Conservation (phyloP, 2,329 filamentous ascomycete genomes). For the Aspergillus puulaauensis region DNA sequence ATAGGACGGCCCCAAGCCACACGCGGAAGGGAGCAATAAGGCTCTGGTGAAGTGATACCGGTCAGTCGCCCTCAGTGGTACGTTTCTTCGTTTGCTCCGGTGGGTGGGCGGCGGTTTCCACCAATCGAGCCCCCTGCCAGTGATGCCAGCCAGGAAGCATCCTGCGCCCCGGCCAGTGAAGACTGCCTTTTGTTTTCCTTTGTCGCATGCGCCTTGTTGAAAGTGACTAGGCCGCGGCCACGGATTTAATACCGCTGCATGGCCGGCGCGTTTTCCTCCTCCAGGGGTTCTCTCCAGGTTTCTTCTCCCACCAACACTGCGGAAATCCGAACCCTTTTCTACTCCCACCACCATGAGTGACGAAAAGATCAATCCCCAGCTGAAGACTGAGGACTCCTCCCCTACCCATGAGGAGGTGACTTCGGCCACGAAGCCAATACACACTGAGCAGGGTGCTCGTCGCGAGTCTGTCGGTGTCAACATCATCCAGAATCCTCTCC, state of each 20-base stretch:
- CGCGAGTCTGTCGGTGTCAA: constrained; percentile 46
- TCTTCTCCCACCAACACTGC: not conserved
- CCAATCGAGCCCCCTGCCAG: not conserved
- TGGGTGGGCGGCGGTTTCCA: not conserved
- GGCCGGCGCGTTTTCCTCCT: not conserved
- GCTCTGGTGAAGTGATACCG: not conserved
- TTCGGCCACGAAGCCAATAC: not conserved
- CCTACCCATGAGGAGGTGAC: not conserved
- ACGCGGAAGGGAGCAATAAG: not conserved
- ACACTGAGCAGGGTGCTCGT: constrained; percentile 17
- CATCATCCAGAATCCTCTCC: constrained; percentile 49
- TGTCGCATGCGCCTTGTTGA: not conserved
- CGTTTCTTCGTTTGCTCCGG: not conserved
- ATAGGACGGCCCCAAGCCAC: not conserved
- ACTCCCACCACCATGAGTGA: not conserved
- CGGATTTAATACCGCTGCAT: not conserved
- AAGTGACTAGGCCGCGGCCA: not conserved
- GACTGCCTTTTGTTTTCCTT: not conserved
- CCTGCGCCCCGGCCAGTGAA: not conserved
- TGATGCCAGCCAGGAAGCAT: not conserved
- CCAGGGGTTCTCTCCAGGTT: not conserved
- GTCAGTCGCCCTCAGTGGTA: not conserved
- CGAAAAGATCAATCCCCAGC: not conserved
- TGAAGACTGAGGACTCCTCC: not conserved
- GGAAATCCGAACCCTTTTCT: not conserved